A percentile compares a stretch with the other conserved stretches of the same genome.
These are phyloP conservation scores for Arthromyces matolae DNA, from an alignment of 768 basidiomycete genomes.

Conservation along the genomic window DNA sequence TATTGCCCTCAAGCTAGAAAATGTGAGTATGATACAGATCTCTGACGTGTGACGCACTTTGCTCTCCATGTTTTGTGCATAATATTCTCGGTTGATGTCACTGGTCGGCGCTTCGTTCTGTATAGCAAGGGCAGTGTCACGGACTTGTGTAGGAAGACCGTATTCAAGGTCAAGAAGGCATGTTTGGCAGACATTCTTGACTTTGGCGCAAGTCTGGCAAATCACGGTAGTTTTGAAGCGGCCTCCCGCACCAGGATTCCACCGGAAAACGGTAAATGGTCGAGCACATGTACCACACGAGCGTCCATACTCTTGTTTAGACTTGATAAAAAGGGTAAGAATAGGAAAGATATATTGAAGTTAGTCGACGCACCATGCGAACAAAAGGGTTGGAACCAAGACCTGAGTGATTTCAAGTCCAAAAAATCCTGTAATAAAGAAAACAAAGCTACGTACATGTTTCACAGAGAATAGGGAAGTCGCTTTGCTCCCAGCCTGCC, in stretches of 20 bases:
- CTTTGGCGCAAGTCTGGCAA: constrained; percentile 95
- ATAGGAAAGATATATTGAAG: background rate
- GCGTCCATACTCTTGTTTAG: constrained; percentile 93
- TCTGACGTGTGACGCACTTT: constrained; percentile 49
- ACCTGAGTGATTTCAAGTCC: constrained; percentile 40
- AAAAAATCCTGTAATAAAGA: background rate
- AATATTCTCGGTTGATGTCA: constrained; percentile 95
- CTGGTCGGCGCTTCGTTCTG: constrained; percentile 90
- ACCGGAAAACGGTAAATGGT: constrained; percentile 95
- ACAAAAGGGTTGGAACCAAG: constrained; percentile 90
- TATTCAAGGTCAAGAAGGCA: constrained; percentile 96
- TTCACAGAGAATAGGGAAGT: constrained; percentile 92
- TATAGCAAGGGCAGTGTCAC: constrained; percentile 88
- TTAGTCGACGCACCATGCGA: constrained; percentile 70
- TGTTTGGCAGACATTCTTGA: constrained; percentile 96
- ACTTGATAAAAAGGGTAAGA: constrained; percentile 43
- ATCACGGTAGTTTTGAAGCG: constrained; percentile 97
- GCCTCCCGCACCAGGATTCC: constrained; percentile 93
- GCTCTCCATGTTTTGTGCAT: constrained; percentile 87
- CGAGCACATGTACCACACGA: constrained; percentile 97
- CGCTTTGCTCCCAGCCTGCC: constrained; percentile 91
- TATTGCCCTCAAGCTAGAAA: constrained; percentile 64
- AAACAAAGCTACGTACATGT: constrained; percentile 57
- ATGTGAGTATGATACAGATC: constrained; percentile 1
- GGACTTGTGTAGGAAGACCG: constrained; percentile 92